Conservation (phyloP, 768 basidiomycete species). For the Leccinum incarnatum region DNA sequence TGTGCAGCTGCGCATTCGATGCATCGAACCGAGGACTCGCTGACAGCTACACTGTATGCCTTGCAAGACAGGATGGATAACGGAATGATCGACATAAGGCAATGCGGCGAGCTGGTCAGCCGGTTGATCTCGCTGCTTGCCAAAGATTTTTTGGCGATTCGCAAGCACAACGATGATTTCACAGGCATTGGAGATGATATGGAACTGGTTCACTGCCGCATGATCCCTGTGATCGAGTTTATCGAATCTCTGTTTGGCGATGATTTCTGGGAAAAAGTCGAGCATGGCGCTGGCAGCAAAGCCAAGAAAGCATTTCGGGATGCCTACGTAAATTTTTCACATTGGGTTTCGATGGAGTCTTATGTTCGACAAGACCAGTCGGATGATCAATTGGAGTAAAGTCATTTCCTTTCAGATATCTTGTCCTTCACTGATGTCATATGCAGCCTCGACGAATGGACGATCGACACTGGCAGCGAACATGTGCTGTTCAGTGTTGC, state of each 20-base stretch:
- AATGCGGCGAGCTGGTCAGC: slow-evolving; percentile 11
- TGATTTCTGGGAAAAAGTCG: not conserved
- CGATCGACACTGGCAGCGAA: no score
- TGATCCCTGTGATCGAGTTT: not conserved
- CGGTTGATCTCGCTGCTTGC: not conserved
- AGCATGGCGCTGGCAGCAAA: not conserved
- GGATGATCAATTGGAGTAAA: no score
- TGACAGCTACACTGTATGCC: not conserved
- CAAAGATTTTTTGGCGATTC: not conserved
- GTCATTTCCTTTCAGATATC: no score
- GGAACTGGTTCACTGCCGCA: not conserved
- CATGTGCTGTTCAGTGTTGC: no score
- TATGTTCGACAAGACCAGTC: no score
- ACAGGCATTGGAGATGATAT: not conserved
- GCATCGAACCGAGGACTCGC: not conserved
- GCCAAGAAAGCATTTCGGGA: not conserved
- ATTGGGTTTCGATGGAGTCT: slow-evolving; percentile 1
- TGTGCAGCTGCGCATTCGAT: not conserved
- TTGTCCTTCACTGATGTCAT: no score
- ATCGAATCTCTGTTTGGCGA: slow-evolving; percentile 2
- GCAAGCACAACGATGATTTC: not conserved
- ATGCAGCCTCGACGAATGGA: no score
- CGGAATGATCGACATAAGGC: not conserved
- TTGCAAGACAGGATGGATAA: not conserved
- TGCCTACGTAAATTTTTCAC: not conserved